Evolutionary conservation across 1,284 basidiomycete species (phyloP).

Genomic region (Phellopilus nigrolimitatus): DNA sequence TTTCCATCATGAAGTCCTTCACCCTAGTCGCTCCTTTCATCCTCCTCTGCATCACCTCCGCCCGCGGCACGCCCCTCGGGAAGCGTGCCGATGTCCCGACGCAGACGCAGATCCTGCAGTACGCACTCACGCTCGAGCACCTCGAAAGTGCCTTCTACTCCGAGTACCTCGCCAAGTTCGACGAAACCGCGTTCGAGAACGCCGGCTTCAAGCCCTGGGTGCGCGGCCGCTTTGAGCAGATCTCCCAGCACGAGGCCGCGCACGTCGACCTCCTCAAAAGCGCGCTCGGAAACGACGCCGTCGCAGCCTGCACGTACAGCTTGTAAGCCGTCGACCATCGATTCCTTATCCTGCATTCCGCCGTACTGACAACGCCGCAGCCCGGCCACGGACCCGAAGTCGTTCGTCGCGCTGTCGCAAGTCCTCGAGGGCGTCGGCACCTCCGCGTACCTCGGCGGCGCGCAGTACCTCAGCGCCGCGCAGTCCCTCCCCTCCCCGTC

Average conservation of each 20-base stretch:
- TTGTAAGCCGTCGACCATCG: constrained; percentile 26
- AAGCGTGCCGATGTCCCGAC: too few relatives aligned
- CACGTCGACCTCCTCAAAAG: constrained; percentile 43
- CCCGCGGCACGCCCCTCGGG: too few relatives aligned
- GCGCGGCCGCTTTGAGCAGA: constrained; percentile 40
- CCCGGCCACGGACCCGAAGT: constrained; percentile 40
- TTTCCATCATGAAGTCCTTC: too few relatives aligned
- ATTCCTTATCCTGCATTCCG: too few relatives aligned
- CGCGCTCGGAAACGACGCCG: constrained; percentile 37
- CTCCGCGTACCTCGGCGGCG: constrained; percentile 50
- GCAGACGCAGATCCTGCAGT: constrained; percentile 51
- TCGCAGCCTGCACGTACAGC: constrained; percentile 37
- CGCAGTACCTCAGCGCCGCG: constrained; percentile 39
- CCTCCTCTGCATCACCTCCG: too few relatives aligned
- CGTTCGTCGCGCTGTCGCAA: constrained; percentile 49
- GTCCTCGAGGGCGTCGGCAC: constrained; percentile 57
- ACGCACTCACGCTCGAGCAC: constrained; percentile 56
- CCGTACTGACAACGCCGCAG: constrained; percentile 31
- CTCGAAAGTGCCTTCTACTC: constrained; percentile 42
- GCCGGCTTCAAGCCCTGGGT: constrained; percentile 41
- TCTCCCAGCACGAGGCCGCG: constrained; percentile 46
- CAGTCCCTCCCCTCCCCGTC: constrained; percentile 37
- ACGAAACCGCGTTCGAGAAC: constrained; percentile 35
- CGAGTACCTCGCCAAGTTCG: constrained; percentile 36
- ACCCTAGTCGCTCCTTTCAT: too few relatives aligned